Conservation (phyloP, 306 rosid genomes). For the Inga laurina region DNA sequence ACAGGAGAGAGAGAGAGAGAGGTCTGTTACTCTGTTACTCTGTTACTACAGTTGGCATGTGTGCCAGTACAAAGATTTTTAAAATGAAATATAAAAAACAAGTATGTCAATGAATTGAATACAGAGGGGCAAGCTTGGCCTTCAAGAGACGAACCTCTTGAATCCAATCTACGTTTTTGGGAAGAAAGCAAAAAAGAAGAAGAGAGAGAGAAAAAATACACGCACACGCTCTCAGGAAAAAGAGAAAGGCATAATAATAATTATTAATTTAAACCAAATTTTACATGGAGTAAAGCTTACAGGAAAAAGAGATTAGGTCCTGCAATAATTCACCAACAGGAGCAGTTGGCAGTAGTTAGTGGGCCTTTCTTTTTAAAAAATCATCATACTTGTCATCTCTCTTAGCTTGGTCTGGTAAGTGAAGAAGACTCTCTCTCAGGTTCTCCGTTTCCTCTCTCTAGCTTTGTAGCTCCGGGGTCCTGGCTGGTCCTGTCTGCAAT, state of each 20-base stretch:
- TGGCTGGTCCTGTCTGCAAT: slow-evolving; percentile 39
- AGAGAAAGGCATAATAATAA: not conserved
- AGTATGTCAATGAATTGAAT: slow-evolving; percentile 49
- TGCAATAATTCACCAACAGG: slow-evolving; percentile 55
- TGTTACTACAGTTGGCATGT: slow-evolving; percentile 62
- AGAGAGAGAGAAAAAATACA: not conserved
- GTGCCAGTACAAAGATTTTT: slow-evolving; percentile 53
- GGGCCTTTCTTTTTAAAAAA: slow-evolving; percentile 43
- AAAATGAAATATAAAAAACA: slow-evolving; percentile 4
- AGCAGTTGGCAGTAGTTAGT: slow-evolving; percentile 68
- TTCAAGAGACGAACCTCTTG: slow-evolving; percentile 65
- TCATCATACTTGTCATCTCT: slow-evolving; percentile 56
- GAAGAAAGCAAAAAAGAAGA: not conserved
- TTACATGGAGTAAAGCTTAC: slow-evolving; percentile 38
- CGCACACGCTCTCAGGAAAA: slow-evolving; percentile 7
- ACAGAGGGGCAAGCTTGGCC: slow-evolving; percentile 63
- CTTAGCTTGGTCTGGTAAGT: slow-evolving; percentile 49
- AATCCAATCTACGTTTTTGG: slow-evolving; percentile 28
- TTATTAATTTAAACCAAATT: slow-evolving; percentile 18
- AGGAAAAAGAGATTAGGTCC: slow-evolving; percentile 46
- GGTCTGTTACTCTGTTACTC: not conserved
- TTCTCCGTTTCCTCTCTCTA: slow-evolving; percentile 38
- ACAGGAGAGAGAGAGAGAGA: slow-evolving; percentile 49
- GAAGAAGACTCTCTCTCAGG: slow-evolving; percentile 5
- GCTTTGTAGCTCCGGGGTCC: slow-evolving; percentile 12